Evolutionary conservation across 179 eudicot species (phyloP), one percentile per base, ranked within the genome.

Genomic region (Silene noctiflora): DNA sequence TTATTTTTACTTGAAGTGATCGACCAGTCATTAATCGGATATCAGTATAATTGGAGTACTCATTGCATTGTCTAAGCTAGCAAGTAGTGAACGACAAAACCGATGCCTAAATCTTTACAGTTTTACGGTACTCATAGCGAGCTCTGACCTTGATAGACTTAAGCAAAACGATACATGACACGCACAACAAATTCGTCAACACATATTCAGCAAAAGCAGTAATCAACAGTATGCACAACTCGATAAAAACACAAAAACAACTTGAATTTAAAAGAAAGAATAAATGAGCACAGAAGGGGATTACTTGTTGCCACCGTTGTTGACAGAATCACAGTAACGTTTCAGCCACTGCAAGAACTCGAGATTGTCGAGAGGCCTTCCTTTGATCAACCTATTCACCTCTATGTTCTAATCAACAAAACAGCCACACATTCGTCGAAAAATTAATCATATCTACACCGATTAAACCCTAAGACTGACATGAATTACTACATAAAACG

Each of bases 341-440:
- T 92, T 90, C 93, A 92, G 83, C 97, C 97, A 92, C 80, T 92
- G 97, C 86, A 92, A 81, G 55, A 92, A 88, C 77, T 92, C 97
- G 70, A 92, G 86, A 73, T 92, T 92, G 76, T 92, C 97, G 78
- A 92, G 70, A 3, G 97, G 86, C 76, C 97, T 87, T 24, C 91
- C 93, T 80, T 92, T 92, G 73, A 87, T 86, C 22, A 90, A 82
- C 84, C 89, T 90, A 85, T 78, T 90, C 73, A 90, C 97, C 81
- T 92, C 96, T 12, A 92, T 89, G 42, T 92, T 88, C 96, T 90
- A 67, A 64, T 29, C 51, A 66, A 33, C 67, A 3, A 53, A 24
- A 79, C 21, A 25, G 76, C 42, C 16, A n/a, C 29, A 31, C 55
- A 72, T 42, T 20, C 3, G 14, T 20, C 22, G 4, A 71, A 1